A percentile compares a stretch with the other conserved stretches of the same genome.
Conservation (phyloP, 768 basidiomycete species). For the Termitomyces eurrhizus region DNA sequence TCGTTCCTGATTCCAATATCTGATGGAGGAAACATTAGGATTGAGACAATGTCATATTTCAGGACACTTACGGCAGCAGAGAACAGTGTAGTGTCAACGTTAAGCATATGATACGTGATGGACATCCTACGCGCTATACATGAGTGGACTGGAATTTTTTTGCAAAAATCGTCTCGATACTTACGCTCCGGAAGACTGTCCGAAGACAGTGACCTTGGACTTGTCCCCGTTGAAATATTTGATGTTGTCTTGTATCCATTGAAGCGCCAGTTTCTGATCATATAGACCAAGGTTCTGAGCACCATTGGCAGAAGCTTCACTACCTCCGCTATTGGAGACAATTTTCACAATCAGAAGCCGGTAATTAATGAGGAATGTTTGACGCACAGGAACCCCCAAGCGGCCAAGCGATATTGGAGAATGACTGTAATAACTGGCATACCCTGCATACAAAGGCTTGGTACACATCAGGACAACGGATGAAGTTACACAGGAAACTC, state of each 20-base stretch:
- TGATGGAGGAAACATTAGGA: conserved; percentile 7
- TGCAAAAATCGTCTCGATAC: conserved; percentile 26
- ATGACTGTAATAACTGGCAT: conserved; percentile 17
- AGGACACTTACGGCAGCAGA: conserved; percentile 26
- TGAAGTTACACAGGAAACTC: not conserved
- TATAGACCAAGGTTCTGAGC: conserved; percentile 43
- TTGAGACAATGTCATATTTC: not conserved
- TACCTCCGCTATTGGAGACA: conserved; percentile 10
- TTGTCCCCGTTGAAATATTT: conserved; percentile 42
- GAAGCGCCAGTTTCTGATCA: conserved; percentile 41
- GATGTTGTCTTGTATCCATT: conserved; percentile 61
- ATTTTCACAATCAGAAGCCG: not conserved
- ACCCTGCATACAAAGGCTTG: not conserved
- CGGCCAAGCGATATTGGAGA: conserved; percentile 17
- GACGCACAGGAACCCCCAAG: conserved; percentile 19
- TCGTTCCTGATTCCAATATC: conserved; percentile 43
- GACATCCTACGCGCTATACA: conserved; percentile 15
- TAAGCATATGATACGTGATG: conserved; percentile 33
- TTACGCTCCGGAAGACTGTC: conserved; percentile 52
- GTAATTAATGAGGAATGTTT: not conserved
- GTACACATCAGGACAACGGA: not conserved
- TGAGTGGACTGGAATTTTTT: not conserved
- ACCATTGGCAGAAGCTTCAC: conserved; percentile 29
- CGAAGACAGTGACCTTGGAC: conserved; percentile 44
- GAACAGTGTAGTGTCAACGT: conserved; percentile 26